Evolutionary conservation across 2,329 filamentous ascomycete species (phyloP), one percentile per base, ranked within the genome.

Genomic region (Neopestalotiopsis sp.): DNA sequence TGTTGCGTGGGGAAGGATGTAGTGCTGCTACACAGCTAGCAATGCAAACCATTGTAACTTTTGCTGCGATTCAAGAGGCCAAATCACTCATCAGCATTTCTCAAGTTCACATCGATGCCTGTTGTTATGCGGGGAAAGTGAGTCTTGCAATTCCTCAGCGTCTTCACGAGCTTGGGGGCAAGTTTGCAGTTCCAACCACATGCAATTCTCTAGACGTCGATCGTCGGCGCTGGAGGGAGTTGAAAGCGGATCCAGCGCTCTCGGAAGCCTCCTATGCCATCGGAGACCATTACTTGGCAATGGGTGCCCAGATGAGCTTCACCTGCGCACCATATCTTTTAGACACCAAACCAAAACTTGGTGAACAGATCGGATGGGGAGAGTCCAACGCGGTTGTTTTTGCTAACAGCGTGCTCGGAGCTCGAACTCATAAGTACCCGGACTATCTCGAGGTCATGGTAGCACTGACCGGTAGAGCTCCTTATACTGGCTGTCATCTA

Each of bases 261-360:
- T 59, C 57, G 17, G 32, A 28, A 59, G 32, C 24, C 13, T 28
- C 57, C 10, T 28, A 28, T 3, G 32, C 24, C 24, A 34, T 59
- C 4, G 57, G 24, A 28, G 57, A 59, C 17, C 24, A 30, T 28
- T 59, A 59, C 32, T 34, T 59, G 24, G 57, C 57, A 1, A 59
- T 59, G 57, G 57, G 57, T 30, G 57, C 57, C 28, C 24, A 59
- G 57, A 30, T 59, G 57, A 59, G 57, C 57, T 59, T 59, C 57
- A 59, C 57, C 14, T 59, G 57, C 14, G 57, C 57, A 20, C 57
- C 57, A 13, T 59, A 59, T 34, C 24, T 59, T n/a, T 59, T 59
- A 30, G 57, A 59, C 5, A 59, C 24, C 5, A 59, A 59, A 20
- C 57, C 57, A 24, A 59, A 59, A 20, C 14, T 34, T 28, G 57